These are phyloP conservation scores for Polytrichum commune DNA, from an alignment of 225 moss, liverwort and hornwort species.

Conservation along the genomic window DNA sequence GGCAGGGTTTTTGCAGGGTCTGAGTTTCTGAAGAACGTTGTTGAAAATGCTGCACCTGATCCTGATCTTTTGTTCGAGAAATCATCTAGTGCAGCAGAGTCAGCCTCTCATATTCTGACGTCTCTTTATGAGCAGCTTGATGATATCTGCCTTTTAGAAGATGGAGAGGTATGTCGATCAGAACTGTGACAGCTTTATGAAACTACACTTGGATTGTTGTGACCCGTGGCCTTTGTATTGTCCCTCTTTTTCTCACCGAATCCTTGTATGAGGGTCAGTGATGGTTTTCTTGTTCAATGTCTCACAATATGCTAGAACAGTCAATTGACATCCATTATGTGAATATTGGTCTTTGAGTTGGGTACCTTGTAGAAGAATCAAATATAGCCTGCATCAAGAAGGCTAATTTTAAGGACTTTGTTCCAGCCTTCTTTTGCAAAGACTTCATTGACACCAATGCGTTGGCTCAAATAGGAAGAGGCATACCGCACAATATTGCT, in stretches of 20 bases:
- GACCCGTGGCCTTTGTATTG: background rate
- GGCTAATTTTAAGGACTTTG: no score
- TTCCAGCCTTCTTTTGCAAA: no score
- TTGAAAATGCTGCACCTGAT: constrained; percentile 75
- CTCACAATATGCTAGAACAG: no score
- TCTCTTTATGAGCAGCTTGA: constrained; percentile 79
- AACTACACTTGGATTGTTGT: background rate
- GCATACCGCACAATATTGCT: constrained; percentile 78
- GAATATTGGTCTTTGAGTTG: no score
- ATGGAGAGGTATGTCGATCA: constrained; percentile 67
- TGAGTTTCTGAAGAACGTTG: constrained; percentile 82
- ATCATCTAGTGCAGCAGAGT: constrained; percentile 69
- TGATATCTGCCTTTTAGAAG: constrained; percentile 84
- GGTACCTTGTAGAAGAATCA: no score
- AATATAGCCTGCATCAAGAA: no score
- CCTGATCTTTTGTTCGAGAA: constrained; percentile 50
- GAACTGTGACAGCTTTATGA: background rate
- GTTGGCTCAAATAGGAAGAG: constrained; percentile 50
- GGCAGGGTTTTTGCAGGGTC: constrained; percentile 94
- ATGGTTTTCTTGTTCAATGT: no score
- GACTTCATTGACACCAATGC: no score
- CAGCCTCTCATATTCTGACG: constrained; percentile 84
- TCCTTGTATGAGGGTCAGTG: no score
- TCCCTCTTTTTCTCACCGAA: background rate
- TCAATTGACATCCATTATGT: no score